A percentile compares a stretch with the other conserved stretches of the same genome.
These are phyloP conservation scores for Labyrinthula sp. DNA, from an alignment of 352 stramenopile species.

Conservation along the genomic window DNA sequence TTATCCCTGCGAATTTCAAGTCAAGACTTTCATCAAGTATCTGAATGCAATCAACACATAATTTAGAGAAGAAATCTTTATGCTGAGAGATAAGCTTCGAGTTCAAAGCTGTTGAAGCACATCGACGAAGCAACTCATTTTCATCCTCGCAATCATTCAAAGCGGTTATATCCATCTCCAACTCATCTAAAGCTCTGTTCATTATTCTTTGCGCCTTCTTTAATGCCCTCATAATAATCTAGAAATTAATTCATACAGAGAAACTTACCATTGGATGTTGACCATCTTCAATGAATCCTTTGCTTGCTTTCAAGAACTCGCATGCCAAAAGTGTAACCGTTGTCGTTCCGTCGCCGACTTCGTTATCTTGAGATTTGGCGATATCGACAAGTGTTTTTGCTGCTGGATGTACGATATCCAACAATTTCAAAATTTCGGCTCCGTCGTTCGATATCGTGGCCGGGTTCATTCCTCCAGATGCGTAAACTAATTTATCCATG, in stretches of 20 bases:
- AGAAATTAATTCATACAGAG: too few relatives aligned
- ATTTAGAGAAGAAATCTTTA: conserved; percentile 88
- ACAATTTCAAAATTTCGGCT: conserved; percentile 89
- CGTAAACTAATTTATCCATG: conserved; percentile 97
- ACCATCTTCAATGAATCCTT: conserved; percentile 92
- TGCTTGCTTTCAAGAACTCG: conserved; percentile 86
- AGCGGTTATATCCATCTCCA: conserved; percentile 46
- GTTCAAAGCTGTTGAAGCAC: conserved; percentile 85
- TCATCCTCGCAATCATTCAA: conserved; percentile 30
- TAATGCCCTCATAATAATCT: conserved; percentile 42
- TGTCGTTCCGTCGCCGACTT: conserved; percentile 76
- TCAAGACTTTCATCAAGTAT: conserved; percentile 57
- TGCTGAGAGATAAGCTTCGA: conserved; percentile 91
- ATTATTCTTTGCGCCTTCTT: conserved; percentile 54
- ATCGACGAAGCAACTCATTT: conserved; percentile 63
- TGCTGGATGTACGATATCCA: conserved; percentile 94
- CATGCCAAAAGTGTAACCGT: conserved; percentile 85
- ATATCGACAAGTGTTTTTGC: conserved; percentile 96
- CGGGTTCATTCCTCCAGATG: conserved; percentile 41
- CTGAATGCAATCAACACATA: conserved; percentile 86
- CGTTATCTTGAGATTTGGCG: conserved; percentile 62
- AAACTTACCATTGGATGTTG: conserved; percentile 72
- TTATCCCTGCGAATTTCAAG: conserved; percentile 73
- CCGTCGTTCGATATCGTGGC: conserved; percentile 97
- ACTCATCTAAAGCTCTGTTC: conserved; percentile 55